Base-by-base conservation (phyloP, 1,284 basidiomycete species). In the Cryptococcus depauperatus region DNA sequence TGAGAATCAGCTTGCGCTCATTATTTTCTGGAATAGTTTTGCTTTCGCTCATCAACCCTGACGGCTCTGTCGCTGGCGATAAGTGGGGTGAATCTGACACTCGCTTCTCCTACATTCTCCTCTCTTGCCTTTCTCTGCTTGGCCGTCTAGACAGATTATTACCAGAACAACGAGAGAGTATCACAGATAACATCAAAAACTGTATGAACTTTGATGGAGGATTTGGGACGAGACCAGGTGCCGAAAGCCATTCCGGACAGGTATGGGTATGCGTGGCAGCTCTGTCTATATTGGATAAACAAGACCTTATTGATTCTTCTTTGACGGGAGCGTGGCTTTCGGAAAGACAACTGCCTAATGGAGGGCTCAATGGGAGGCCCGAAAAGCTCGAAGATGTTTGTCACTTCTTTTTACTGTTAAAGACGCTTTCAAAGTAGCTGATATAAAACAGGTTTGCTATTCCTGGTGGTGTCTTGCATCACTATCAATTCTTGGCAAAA, bases 351-450 rank as follows among this genome's bases (percentile, higher is more conserved):
- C 74, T 96, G 9, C 84, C 90, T 0, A 90, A 82, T 58, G 93
- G 93, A 7, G 95, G 93, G 0, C 74, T 98, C 48, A 97, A 98
- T 57, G 93, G 93, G 0, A 77, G 93, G 18, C 93, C 93, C 3
- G 89, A 98, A 66, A 98, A 98, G 73, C 75, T 97, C n/a, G 90
- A 93, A 73, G 92, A 97, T 64, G 92, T 92, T 56, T 59, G 82
- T 54, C 7, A 5, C 4, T 13, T 16, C 29, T 22, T 21, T 37
- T 10, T 21, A 63, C 10, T 1, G 13, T 22, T n/a, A 22, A 19
- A 7, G n/a, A 6, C 4, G 21, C 9, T 21, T 37, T 9, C 35
- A 37, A 13, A 30, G 23, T 27, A 2, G 33, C 29, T 43, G 1
- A 39, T 40, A 23, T 22, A 6, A 26, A 14, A 14, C 52, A 92